Base-by-base conservation (phyloP, 371 early-diverging fungal genomes). In the Synchytrium microbalum region DNA sequence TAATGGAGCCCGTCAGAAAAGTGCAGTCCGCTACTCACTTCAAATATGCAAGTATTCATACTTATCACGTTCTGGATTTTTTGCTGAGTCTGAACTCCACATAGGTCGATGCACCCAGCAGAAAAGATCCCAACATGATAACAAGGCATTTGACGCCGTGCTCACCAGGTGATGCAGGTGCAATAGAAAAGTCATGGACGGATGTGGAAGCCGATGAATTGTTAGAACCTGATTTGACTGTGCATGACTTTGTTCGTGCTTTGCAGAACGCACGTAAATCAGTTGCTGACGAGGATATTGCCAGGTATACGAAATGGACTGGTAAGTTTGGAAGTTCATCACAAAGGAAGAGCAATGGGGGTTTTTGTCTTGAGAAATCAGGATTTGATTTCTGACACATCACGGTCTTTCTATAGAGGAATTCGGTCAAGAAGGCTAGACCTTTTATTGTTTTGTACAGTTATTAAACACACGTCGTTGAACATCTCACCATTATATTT, bases 1-100 rank as follows among this genome's bases (percentile, higher is more conserved):
- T 97, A 69, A 95, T 97, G 93, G 89, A 92, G 75, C 96, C 97
- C 0, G 88, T 97, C 59, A 87, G 96, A 32, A 94, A 93, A 74
- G 94, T 97, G 19, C 98, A 96, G 71, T 78, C 77, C 59, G 93
- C 96, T n/a, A 96, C 95, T 28, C 95, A 96, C 67, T 97, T 95
- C 74, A 92, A 90, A 78, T 74, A 82, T 75, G 92, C 92, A 66
- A 59, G 69, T 67, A 27, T 23, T 61, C 31, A 25, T 25, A 60
- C 19, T 59, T 67, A 51, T 27, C 30, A 32, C 23, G 60, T 33
- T 62, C 2, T 1, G 55, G 14, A 62, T 51, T 14, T 51, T 23
- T 23, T 51, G 14, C 23, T 51, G 51, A 51, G 51, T 23, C 14
- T 14, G 23, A 51, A 51, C 14, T 14, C 23, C 14, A 14, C 5